Evolutionary conservation across 164 flowering plant genomes (phyloP).

Genomic region (Annona squamosa): DNA sequence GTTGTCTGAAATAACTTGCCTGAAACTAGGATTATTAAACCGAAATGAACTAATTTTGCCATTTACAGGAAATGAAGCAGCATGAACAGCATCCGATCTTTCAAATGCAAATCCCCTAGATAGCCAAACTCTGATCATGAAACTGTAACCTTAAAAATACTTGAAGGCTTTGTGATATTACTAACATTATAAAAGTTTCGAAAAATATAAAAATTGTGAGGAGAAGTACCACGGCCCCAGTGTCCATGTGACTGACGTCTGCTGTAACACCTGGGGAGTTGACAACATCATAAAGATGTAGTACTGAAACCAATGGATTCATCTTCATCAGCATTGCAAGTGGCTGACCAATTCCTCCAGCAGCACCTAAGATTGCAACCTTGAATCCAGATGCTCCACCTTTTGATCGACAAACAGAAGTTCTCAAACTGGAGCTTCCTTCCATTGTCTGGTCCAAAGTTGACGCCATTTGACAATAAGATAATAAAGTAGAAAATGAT

Average conservation of each 20-base stretch:
- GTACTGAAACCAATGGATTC: conserved; percentile 87
- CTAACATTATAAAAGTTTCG: neutral
- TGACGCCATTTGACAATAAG: neutral
- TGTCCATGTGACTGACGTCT: conserved; percentile 97
- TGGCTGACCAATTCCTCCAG: conserved; percentile 97
- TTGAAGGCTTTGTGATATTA: no score
- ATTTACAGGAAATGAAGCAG: no score
- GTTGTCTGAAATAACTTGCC: no score
- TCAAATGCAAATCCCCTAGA: no score
- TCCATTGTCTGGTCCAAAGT: conserved; percentile 33
- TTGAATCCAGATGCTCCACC: conserved; percentile 91
- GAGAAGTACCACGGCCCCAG: conserved; percentile 78
- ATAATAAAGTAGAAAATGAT: neutral
- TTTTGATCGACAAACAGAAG: conserved; percentile 71
- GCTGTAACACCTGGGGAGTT: conserved; percentile 91
- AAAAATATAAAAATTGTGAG: neutral
- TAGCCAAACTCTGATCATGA: no score
- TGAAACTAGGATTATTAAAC: no score
- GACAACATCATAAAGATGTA: conserved; percentile 93
- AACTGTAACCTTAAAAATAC: no score
- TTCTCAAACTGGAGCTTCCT: conserved; percentile 35
- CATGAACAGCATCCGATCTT: no score
- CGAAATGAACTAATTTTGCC: no score
- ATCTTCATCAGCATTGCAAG: conserved; percentile 92
- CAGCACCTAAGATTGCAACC: conserved; percentile 90